A percentile compares a stretch with the other conserved stretches of the same genome.
These are phyloP conservation scores for Pythium pyrilobum DNA, from an alignment of 352 stramenopile genomes.

Conservation along the genomic window DNA sequence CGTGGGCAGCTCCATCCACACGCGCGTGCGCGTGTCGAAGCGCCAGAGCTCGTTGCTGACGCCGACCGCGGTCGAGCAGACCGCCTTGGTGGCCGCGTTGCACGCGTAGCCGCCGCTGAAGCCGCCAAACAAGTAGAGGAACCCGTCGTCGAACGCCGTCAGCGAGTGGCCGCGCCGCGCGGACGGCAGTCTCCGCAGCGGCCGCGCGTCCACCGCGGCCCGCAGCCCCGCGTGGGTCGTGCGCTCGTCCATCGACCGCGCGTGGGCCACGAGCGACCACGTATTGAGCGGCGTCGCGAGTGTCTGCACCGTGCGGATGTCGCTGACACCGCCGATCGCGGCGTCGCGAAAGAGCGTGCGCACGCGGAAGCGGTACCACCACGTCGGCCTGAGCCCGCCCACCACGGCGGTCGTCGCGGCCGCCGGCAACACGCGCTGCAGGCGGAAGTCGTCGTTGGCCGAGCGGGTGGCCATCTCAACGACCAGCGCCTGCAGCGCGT, in stretches of 20 bases:
- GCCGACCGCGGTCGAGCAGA: conserved; percentile 27
- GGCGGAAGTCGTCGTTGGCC: conserved; percentile 49
- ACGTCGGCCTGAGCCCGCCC: conserved; percentile 16
- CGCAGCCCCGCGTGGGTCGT: conserved; percentile 28
- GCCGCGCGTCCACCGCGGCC: conserved; percentile 19
- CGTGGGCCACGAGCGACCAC: conserved; percentile 28
- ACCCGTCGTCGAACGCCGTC: conserved; percentile 33
- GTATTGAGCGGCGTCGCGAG: conserved; percentile 29
- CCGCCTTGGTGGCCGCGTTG: conserved; percentile 35
- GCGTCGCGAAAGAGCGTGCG: conserved; percentile 39
- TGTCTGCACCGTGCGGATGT: conserved; percentile 28
- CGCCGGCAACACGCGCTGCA: conserved; percentile 27
- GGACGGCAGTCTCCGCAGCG: conserved; percentile 37
- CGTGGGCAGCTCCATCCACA: conserved; percentile 40
- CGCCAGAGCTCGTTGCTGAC: conserved; percentile 74
- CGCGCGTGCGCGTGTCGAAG: conserved; percentile 43
- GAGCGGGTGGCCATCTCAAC: conserved; percentile 61
- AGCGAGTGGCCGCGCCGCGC: conserved; percentile 57
- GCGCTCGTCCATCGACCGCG: conserved; percentile 30
- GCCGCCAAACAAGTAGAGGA: conserved; percentile 63
- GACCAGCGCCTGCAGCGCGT: conserved; percentile 38
- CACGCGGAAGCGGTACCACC: conserved; percentile 55
- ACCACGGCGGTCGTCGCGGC: conserved; percentile 19
- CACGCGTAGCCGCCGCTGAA: conserved; percentile 52
- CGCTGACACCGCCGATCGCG: conserved; percentile 26